These are phyloP conservation scores for Irpex sp. DNA, from an alignment of 1,284 basidiomycete species.

Conservation along the genomic window DNA sequence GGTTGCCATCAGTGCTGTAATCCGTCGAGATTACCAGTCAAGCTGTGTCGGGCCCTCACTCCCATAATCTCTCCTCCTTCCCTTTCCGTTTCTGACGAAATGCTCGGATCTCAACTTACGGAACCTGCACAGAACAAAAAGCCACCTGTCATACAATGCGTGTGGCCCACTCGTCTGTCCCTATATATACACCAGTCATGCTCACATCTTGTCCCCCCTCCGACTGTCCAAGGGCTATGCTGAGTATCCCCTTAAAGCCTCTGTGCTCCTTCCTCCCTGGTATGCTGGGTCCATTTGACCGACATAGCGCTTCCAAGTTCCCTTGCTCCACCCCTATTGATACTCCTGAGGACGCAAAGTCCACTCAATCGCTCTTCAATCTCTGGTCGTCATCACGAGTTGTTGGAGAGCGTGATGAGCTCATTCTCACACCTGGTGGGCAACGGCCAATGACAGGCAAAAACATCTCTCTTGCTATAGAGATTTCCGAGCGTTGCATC, in stretches of 20 bases:
- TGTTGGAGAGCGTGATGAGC: slow-evolving; percentile 32
- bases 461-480: slow-evolving; percentile 55
- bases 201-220: slow-evolving; percentile 12
- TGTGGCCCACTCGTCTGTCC: slow-evolving; percentile 15
- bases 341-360: not conserved
- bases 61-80: slow-evolving; percentile 30
- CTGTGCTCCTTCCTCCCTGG: slow-evolving; percentile 9
- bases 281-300: slow-evolving; percentile 4
- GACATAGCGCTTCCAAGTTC: no score
- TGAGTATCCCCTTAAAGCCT: slow-evolving; percentile 20
- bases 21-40: no score
- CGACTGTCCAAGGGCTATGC: slow-evolving; percentile 22
- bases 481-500: slow-evolving; percentile 50
- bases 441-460: slow-evolving; percentile 53
- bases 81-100: slow-evolving; percentile 24
- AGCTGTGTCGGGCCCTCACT: slow-evolving; percentile 27
- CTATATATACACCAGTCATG: slow-evolving; percentile 7
- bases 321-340: no score
- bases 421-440: slow-evolving; percentile 59
- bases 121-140: slow-evolving; percentile 30
- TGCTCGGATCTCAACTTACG: slow-evolving; percentile 37
- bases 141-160: slow-evolving; percentile 31
- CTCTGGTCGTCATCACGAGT: slow-evolving; percentile 64
- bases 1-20: not conserved
- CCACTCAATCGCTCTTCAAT: slow-evolving; percentile 39